Percentiles rank a stretch among this genome's conserved stretches.
phyloP scores from a whole-genome alignment of 768 basidiomycete species.

The Pleurotus sapidus region DNA sequence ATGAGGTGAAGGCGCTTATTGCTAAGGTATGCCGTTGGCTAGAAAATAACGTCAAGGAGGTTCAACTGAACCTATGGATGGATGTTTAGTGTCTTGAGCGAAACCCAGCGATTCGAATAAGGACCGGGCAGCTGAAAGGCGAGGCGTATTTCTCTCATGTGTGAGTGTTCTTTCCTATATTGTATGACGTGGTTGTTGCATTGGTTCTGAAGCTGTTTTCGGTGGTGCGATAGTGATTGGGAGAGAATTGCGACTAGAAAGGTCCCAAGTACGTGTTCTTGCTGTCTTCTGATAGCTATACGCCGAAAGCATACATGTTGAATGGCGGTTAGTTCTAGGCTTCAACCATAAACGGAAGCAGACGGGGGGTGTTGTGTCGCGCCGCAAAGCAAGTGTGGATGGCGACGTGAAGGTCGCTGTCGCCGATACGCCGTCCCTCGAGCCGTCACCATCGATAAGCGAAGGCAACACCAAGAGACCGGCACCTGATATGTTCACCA shows the following conservation, averaged over 20 bases:
- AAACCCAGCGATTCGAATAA: slow-evolving; percentile 46
- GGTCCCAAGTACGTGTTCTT: not conserved
- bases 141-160: slow-evolving; percentile 48
- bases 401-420: too few species aligned
- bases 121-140: slow-evolving; percentile 35
- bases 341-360: not conserved
- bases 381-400: too few species aligned
- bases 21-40: slow-evolving; percentile 31
- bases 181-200: not conserved
- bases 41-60: not conserved
- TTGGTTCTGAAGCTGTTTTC: too few species aligned
- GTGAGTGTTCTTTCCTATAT: slow-evolving; percentile 29
- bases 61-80: not conserved
- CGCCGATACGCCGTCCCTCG: too few species aligned
- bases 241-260: not conserved
- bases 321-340: not conserved
- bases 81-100: slow-evolving; percentile 49
- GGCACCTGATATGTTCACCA: too few species aligned
- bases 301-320: not conserved
- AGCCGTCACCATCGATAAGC: too few species aligned
- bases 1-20: slow-evolving; percentile 40
- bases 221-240: not conserved
- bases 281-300: not conserved
- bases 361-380: too few species aligned
- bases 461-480: too few species aligned